A percentile compares a stretch with the other conserved stretches of the same genome.
Evolutionary conservation across 148 eudicot species (phyloP).

Genomic region (Cornus suecica): DNA sequence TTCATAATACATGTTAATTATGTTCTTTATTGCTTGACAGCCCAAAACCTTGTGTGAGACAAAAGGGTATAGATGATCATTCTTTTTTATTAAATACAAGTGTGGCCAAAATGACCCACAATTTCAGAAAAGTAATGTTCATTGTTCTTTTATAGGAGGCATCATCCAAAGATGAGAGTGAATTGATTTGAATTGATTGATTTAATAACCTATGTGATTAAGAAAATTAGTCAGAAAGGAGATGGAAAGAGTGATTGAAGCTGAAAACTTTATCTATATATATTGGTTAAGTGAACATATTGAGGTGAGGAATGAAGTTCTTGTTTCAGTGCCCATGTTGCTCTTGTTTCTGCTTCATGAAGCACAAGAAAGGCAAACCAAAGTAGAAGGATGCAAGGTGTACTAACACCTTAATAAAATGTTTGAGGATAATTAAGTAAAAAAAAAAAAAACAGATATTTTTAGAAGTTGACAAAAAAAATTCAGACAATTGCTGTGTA

Average conservation of each 20-base stretch:
- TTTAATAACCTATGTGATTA: slow-evolving; percentile 18
- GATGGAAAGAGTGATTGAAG: background rate
- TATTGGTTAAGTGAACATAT: background rate
- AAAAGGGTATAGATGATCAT: slow-evolving; percentile 14
- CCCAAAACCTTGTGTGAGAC: slow-evolving; percentile 15
- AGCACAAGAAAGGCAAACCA: slow-evolving; percentile 18
- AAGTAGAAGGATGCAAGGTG: slow-evolving; percentile 18
- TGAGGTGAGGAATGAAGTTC: slow-evolving; percentile 15
- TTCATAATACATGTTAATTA: too few relatives aligned
- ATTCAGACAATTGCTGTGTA: too few relatives aligned
- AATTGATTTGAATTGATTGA: slow-evolving; percentile 17
- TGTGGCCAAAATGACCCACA: slow-evolving; percentile 17
- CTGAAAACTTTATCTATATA: background rate
- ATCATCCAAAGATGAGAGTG: slow-evolving; percentile 17
- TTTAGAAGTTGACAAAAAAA: too few relatives aligned
- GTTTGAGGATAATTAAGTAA: too few relatives aligned
- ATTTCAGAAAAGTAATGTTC: background rate
- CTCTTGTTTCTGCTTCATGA: slow-evolving; percentile 20
- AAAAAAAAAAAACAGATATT: too few relatives aligned
- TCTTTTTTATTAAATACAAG: background rate
- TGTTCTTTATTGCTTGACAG: slow-evolving; percentile 23
- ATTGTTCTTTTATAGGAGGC: background rate
- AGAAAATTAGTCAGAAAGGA: background rate
- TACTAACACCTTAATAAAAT: too few relatives aligned
- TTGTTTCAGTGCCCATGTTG: slow-evolving; percentile 19